These are phyloP conservation scores for Cystoderma amianthinum DNA, from an alignment of 768 basidiomycete genomes.

Conservation along the genomic window DNA sequence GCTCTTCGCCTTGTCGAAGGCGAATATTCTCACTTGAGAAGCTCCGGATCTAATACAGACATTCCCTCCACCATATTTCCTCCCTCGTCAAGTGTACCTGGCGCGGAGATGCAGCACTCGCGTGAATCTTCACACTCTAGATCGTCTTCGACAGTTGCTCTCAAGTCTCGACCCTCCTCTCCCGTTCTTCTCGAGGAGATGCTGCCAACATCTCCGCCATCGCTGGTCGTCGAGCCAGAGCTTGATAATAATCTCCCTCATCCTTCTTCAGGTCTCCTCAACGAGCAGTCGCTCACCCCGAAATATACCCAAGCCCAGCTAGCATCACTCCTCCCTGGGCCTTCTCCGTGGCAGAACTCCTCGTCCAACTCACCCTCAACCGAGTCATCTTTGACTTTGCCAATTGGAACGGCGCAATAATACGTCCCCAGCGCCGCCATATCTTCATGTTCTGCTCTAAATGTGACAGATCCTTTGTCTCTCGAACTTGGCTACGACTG, in stretches of 20 bases:
- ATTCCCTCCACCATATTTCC: slow-evolving; percentile 1
- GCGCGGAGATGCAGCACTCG: too few relatives aligned
- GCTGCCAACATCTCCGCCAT: background rate
- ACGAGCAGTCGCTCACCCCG: slow-evolving; percentile 13
- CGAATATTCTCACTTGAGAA: slow-evolving; percentile 36
- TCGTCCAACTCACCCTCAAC: slow-evolving; percentile 6
- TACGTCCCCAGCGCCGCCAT: too few relatives aligned
- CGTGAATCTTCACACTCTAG: slow-evolving; percentile 5
- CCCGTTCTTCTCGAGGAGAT: slow-evolving; percentile 9
- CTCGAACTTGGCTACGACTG: too few relatives aligned
- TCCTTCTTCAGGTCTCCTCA: background rate
- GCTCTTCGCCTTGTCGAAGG: slow-evolving; percentile 65
- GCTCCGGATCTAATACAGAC: slow-evolving; percentile 1
- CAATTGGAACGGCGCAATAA: too few relatives aligned
- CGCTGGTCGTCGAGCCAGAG: background rate
- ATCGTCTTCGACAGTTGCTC: slow-evolving; percentile 18
- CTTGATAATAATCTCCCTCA: background rate
- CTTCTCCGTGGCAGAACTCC: slow-evolving; percentile 17
- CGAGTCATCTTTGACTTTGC: too few relatives aligned
- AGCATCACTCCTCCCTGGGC: slow-evolving; percentile 3
- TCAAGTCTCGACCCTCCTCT: slow-evolving; percentile 25
- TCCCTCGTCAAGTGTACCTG: too few relatives aligned
- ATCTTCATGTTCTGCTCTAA: too few relatives aligned
- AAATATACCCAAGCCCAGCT: slow-evolving; percentile 1
- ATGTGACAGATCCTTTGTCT: too few relatives aligned